Conservation (phyloP, 1,284 basidiomycete species). For the Irpex rosettiformis region DNA sequence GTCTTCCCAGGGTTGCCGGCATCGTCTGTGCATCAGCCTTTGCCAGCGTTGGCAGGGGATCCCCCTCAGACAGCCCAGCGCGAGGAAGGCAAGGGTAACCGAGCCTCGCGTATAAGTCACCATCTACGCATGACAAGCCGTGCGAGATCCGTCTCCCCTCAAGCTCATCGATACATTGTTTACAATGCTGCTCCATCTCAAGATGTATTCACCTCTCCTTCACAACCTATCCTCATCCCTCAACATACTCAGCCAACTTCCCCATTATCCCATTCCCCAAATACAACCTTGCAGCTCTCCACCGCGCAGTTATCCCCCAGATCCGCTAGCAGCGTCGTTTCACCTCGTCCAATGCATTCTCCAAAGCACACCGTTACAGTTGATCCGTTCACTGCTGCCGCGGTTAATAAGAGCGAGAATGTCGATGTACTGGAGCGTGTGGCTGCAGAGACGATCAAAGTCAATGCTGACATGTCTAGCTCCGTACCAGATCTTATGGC, state of each 20-base stretch:
- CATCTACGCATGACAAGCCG: constrained; percentile 57
- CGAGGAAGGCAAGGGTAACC: constrained; percentile 59
- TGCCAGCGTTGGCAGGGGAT: constrained; percentile 13
- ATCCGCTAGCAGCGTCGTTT: constrained; percentile 35
- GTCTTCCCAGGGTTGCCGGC: constrained; percentile 25
- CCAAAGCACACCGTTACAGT: constrained; percentile 50
- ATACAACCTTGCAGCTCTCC: background rate
- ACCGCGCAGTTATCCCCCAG: constrained; percentile 4
- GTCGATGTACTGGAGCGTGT: constrained; percentile 67
- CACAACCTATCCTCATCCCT: constrained; percentile 7
- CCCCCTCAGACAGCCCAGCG: constrained; percentile 27
- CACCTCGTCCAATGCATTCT: constrained; percentile 57
- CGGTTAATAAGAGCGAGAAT: constrained; percentile 47
- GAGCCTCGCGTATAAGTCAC: constrained; percentile 53
- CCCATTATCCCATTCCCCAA: background rate
- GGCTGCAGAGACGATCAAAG: constrained; percentile 48
- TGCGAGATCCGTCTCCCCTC: constrained; percentile 59
- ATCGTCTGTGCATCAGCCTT: constrained; percentile 20
- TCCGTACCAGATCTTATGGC: constrained; percentile 14
- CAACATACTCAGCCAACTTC: background rate
- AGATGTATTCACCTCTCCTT: constrained; percentile 21
- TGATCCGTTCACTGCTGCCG: constrained; percentile 34
- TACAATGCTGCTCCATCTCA: background rate
- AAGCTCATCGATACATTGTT: constrained; percentile 31
- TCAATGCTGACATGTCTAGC: constrained; percentile 19